Conservation (phyloP, 768 basidiomycete species). For the Rhodosporidiobolus sp. region DNA sequence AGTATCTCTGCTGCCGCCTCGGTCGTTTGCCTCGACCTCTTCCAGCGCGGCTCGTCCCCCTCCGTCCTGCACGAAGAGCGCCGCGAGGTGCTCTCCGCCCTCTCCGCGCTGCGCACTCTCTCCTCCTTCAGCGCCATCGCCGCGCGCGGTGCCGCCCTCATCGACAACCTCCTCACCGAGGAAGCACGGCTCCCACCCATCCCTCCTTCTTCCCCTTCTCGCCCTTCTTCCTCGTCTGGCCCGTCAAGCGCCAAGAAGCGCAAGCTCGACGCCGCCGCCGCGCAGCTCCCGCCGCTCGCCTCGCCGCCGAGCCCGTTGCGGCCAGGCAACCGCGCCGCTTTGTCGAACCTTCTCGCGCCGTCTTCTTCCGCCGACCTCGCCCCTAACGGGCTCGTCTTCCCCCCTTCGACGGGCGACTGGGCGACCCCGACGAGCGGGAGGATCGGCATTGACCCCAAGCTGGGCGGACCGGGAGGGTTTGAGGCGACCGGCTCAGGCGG, state of each 20-base stretch:
- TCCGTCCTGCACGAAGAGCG: constrained; percentile 7
- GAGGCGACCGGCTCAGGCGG: background rate
- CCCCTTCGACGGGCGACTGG: background rate
- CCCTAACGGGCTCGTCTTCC: background rate
- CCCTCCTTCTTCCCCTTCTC: background rate
- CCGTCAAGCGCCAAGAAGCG: too few species aligned
- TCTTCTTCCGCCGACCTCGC: background rate
- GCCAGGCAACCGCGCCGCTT: background rate
- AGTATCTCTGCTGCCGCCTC: constrained; percentile 15
- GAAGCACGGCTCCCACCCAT: background rate
- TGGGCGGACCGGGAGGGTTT: background rate
- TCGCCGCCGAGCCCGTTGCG: too few species aligned
- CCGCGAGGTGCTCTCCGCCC: background rate
- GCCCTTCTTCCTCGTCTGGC: background rate
- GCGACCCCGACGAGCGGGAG: too few species aligned
- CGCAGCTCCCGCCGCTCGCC: too few species aligned
- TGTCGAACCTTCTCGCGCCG: background rate
- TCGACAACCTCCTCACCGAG: constrained; percentile 12
- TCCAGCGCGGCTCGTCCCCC: constrained; percentile 14
- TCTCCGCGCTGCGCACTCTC: background rate
- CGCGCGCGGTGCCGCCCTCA: constrained; percentile 6
- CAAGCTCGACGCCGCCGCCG: too few species aligned
- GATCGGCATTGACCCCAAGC: background rate
- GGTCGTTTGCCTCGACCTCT: constrained; percentile 24
- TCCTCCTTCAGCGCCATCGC: constrained; percentile 10